Conservation (phyloP, 495 filamentous ascomycete genomes). For the Hypoxylon rickii region DNA sequence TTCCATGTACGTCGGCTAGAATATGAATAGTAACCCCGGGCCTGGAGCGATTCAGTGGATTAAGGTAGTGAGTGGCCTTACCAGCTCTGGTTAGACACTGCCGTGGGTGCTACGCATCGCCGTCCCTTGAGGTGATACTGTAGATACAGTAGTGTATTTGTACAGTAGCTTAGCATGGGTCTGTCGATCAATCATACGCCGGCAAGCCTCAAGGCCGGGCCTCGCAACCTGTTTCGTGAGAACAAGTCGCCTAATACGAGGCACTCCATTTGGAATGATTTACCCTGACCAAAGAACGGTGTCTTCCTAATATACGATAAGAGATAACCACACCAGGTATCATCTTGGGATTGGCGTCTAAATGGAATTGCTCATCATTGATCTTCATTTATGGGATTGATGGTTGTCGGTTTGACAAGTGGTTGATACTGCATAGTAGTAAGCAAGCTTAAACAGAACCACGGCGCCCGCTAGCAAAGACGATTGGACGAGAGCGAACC, state of each 20-base stretch:
- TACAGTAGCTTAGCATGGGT: slow-evolving; percentile 7
- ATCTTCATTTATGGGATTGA: neutral
- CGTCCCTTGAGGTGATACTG: slow-evolving; percentile 28
- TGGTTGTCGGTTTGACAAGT: neutral
- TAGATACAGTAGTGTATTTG: neutral
- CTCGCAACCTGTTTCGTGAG: slow-evolving; percentile 11
- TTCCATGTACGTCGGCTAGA: neutral
- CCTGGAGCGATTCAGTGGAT: neutral
- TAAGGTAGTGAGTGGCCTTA: slow-evolving; percentile 1
- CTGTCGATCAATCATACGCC: slow-evolving; percentile 28
- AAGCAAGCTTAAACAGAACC: slow-evolving; percentile 16
- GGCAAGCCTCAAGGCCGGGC: neutral
- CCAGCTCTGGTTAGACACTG: slow-evolving; percentile 13
- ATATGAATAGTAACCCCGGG: slow-evolving; percentile 15
- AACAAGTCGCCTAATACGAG: slow-evolving; percentile 18
- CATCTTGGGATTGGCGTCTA: too few species aligned
- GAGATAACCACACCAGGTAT: too few species aligned
- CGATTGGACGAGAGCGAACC: slow-evolving; percentile 17
- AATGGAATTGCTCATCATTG: neutral
- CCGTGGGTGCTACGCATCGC: neutral
- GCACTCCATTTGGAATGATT: slow-evolving; percentile 8
- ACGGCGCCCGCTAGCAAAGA: slow-evolving; percentile 3
- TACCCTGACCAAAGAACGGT: slow-evolving; percentile 8
- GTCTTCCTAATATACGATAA: slow-evolving; percentile 1
- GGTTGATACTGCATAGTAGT: slow-evolving; percentile 1